Base-by-base conservation (phyloP, 805 yeast genomes). In the Ogataea philodendri region DNA sequence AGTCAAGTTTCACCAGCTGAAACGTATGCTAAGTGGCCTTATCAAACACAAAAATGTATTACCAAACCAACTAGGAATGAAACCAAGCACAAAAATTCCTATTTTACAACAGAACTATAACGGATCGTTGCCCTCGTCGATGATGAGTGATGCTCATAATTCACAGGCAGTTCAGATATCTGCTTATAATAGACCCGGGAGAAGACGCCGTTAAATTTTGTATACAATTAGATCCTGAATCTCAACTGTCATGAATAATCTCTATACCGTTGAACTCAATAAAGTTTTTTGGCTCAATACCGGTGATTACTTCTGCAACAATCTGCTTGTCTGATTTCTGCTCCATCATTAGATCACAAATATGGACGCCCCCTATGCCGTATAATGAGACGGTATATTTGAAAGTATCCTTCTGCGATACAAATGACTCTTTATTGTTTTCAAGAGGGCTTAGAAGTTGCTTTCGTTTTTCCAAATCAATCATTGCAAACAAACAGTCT, bases 81-180 rank as follows among this genome's bases (percentile, higher is more conserved):
- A 70, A 41, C 44, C 70, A 38, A 46, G 58, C 55, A 5, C 57
- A 51, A 43, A 61, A 49, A 16, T 89, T 30, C 95, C 96, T 1
- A 80, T 84, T 1, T 68, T 84, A 38, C 78, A 78, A 54, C 74
- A 79, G 15, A 85, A 81, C 46, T 88, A 85, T 52, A 63, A 74
- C 22, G 97, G 97, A 30, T 71, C 82, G 1, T 68, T 89, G 52
- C 96, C 96, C 1, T 83, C 84, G 2, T 62, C 70, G 9, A 37
- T 37, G 29, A 37, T 47, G 28, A 40, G 44, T 20, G 30, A 34
- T 26, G 37, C 42, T 5, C 39, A 35, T 15, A 26, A 35, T 11
- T 35, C 36, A 7, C 44, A 35, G 10, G 37, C 39, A 15, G 46
- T 47, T n/a, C 40, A 48, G 22, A 22, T 34, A 20, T 21, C 54